phyloP scores from a whole-genome alignment of 2,329 filamentous ascomycete species.

The Fusarium sp. region DNA sequence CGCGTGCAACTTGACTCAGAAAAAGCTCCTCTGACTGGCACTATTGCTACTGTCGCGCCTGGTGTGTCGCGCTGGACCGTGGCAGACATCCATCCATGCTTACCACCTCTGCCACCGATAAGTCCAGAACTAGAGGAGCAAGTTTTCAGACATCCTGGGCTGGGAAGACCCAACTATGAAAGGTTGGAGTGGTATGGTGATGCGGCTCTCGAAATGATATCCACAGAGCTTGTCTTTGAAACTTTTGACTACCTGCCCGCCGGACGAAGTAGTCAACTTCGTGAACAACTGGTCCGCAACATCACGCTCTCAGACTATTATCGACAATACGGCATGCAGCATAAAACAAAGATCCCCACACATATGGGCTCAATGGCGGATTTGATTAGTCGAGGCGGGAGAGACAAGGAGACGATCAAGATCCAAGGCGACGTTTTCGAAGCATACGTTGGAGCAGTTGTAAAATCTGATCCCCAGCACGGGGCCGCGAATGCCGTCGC shows the following conservation, averaged over 20 bases:
- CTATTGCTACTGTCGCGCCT: constrained; percentile 9
- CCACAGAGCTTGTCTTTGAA: constrained; percentile 77
- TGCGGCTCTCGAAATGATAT: constrained; percentile 81
- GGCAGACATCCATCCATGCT: constrained; percentile 55
- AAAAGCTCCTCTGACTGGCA: not conserved
- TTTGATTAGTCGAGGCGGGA: constrained; percentile 44
- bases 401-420: constrained; percentile 69
- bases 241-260: constrained; percentile 71
- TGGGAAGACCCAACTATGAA: constrained; percentile 69
- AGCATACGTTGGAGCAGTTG: constrained; percentile 83
- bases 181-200: constrained; percentile 90
- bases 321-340: constrained; percentile 74
- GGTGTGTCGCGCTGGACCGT: constrained; percentile 54
- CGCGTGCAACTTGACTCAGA: constrained; percentile 18
- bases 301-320: constrained; percentile 77
- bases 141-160: constrained; percentile 73
- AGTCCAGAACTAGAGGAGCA: constrained; percentile 68
- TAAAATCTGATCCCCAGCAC: constrained; percentile 70
- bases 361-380: constrained; percentile 48
- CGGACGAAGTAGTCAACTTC: constrained; percentile 77
- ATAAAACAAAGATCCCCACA: constrained; percentile 65
- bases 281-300: constrained; percentile 85
- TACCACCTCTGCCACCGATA: constrained; percentile 70
- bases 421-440: constrained; percentile 89
- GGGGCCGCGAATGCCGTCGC: constrained; percentile 69